Evolutionary conservation across 345 rosid species (phyloP).

Genomic region (Citrus sp.): DNA sequence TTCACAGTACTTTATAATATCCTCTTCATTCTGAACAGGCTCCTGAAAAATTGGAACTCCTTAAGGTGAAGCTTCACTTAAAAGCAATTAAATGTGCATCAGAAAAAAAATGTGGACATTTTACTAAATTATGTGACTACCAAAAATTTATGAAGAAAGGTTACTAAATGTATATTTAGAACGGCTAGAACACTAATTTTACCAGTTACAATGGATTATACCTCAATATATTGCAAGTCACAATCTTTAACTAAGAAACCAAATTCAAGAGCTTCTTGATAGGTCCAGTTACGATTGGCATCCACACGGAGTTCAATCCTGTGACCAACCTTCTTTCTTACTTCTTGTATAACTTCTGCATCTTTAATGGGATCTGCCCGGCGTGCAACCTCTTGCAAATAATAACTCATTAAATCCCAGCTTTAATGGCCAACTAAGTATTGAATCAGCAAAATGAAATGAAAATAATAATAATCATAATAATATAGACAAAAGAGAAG

Average conservation of each 20-base stretch:
- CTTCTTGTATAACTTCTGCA: conserved; percentile 74
- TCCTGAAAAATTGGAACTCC: conserved; percentile 49
- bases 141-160: background rate
- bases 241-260: conserved; percentile 62
- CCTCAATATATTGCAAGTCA: conserved; percentile 89
- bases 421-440: background rate
- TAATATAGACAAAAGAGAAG: background rate
- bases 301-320: conserved; percentile 80
- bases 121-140: background rate
- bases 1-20: conserved; percentile 79
- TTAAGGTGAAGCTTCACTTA: background rate
- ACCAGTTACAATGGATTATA: conserved; percentile 19
- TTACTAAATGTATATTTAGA: background rate
- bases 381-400: conserved; percentile 71
- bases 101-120: background rate
- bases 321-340: conserved; percentile 66
- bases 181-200: background rate
- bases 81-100: background rate
- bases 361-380: conserved; percentile 63
- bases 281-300: conserved; percentile 89
- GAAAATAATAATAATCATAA: background rate
- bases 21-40: conserved; percentile 71
- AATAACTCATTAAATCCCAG: background rate
- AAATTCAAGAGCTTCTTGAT: conserved; percentile 72
- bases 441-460: background rate